Evolutionary conservation across 1,284 basidiomycete species (phyloP).

Genomic region (Ustilago cynodontis): DNA sequence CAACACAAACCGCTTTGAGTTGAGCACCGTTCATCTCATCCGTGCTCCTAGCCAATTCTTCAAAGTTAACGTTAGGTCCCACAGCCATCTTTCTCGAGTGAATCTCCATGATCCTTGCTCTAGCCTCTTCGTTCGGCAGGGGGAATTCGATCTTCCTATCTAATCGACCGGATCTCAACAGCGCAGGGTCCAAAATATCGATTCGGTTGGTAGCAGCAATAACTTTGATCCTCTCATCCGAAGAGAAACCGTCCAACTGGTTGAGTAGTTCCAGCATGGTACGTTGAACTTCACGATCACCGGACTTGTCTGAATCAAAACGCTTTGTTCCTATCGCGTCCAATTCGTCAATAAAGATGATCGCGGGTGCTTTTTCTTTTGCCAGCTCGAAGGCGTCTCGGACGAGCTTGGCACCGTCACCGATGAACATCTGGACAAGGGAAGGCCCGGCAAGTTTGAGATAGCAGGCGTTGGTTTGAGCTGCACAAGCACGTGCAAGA

Average conservation of each 20-base stretch:
- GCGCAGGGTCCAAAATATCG: constrained; percentile 89
- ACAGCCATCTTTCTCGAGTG: constrained; percentile 93
- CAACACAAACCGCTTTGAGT: constrained; percentile 79
- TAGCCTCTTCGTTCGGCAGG: constrained; percentile 80
- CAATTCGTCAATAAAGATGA: constrained; percentile 99
- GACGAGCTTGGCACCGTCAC: constrained; percentile 97
- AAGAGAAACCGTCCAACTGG: constrained; percentile 84
- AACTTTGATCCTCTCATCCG: constrained; percentile 97
- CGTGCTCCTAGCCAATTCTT: constrained; percentile 80
- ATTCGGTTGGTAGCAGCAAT: constrained; percentile 99
- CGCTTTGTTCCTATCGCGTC: constrained; percentile 99
- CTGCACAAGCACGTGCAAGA: constrained; percentile 88
- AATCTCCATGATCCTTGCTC: constrained; percentile 81
- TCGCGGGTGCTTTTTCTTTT: constrained; percentile 96
- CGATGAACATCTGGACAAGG: constrained; percentile 88
- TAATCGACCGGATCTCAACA: constrained; percentile 80
- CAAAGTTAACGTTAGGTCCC: constrained; percentile 80
- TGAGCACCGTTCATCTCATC: constrained; percentile 83
- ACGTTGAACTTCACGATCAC: constrained; percentile 97
- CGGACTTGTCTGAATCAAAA: constrained; percentile 97
- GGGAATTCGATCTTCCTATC: constrained; percentile 87
- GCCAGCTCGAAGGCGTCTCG: constrained; percentile 96
- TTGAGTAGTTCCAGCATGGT: constrained; percentile 99
- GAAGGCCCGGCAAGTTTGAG: constrained; percentile 83
- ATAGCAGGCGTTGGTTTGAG: constrained; percentile 84